phyloP scores from a whole-genome alignment of 768 basidiomycete species.

The Grammothele lineata region DNA sequence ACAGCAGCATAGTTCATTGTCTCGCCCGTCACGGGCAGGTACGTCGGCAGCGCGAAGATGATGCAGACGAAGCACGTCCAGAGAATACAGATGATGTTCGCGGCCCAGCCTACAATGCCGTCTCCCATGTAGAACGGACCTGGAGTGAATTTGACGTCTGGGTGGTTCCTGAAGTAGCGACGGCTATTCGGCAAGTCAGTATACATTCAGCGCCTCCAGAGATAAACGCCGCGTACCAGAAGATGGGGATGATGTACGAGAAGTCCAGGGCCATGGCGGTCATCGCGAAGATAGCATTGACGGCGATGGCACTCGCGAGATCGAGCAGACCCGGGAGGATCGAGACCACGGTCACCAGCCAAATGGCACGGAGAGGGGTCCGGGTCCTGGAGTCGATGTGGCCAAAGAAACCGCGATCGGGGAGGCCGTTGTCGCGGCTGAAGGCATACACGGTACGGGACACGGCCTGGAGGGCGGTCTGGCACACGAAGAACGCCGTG shows the following conservation, averaged over 20 bases:
- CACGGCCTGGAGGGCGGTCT: constrained; percentile 77
- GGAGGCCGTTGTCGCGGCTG: constrained; percentile 74
- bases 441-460: constrained; percentile 84
- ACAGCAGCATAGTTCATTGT: constrained; percentile 86
- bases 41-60: constrained; percentile 70
- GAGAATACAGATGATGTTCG: constrained; percentile 59
- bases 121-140: constrained; percentile 85
- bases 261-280: constrained; percentile 75
- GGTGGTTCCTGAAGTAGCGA: constrained; percentile 63
- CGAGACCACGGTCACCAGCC: constrained; percentile 62
- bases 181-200: constrained; percentile 44
- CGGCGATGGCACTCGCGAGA: constrained; percentile 72
- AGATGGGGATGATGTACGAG: constrained; percentile 82
- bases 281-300: constrained; percentile 78
- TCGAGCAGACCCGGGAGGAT: constrained; percentile 71
- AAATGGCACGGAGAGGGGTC: constrained; percentile 77
- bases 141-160: constrained; percentile 79
- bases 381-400: constrained; percentile 55
- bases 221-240: too few relatives aligned
- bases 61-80: constrained; percentile 70
- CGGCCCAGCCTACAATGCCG: constrained; percentile 55
- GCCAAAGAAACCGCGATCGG: constrained; percentile 77
- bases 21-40: constrained; percentile 58
- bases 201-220: too few relatives aligned
- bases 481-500: constrained; percentile 84